Evolutionary conservation across 257 asterid species (phyloP), one percentile per base, ranked within the genome.

Genomic region (Cynanchum wilfordii): DNA sequence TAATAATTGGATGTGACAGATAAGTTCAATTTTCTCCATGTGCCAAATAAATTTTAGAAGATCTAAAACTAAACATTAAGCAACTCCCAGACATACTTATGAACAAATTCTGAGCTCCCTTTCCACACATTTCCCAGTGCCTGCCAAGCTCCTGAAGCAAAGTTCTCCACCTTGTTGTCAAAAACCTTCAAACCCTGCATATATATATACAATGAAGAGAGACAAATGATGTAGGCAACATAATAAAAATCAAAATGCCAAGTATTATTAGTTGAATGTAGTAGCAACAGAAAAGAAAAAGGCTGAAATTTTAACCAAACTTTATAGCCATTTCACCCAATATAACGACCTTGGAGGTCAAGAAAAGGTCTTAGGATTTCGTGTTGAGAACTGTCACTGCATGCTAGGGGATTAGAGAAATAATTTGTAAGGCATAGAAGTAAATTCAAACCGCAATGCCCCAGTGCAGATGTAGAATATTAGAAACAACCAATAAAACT

Each of bases 101-200:
- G 82, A 80, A 88, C 88, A 52, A 89, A 82, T 80, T 79, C 78
- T 66, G 91, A 91, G 78, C 92, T 81, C 81, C 95, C 99, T 92
- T 85, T 95, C 87, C 83, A 90, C 57, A 97, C 98, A 86, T 85
- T 86, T 87, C 99, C 99, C 29, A 95, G 75, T 79, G 96, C 99
- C 80, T 84, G 86, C 99, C 99, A 95, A 80, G 99, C 99, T 79
- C 98, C 98, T 29, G 98, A 82, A 77, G 99, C 85, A 79, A 95
- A 80, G 68, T 88, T 88, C 79, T 92, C 99, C 74, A 95, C 96
- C 52, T 90, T 88, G 65, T 85, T 79, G 81, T 95, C 97, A 36
- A 95, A 70, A 73, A 76, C 95, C 88, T 86, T 92, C 87, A 95
- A 74, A 63, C 98, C 98, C 99, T 95, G 92, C 82, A 86, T 55